Evolutionary conservation across 2,329 filamentous ascomycete genomes (phyloP), one percentile per base, ranked within the genome.

Genomic region (Colletotrichum lini): DNA sequence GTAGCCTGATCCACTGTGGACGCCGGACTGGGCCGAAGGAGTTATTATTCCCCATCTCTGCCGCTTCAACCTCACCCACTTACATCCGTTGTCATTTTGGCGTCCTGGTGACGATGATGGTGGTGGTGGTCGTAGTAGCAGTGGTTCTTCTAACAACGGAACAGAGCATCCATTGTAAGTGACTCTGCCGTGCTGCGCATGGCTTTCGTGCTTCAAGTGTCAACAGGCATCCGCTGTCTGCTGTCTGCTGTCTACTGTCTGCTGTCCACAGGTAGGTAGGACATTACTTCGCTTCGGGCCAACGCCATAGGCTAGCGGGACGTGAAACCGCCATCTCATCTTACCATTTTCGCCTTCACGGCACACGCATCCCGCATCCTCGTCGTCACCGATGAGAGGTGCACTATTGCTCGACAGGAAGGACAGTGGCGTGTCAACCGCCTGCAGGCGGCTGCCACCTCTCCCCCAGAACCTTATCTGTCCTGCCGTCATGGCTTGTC

Each of bases 321-420:
- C 26, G 60, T 68, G 68, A 71, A 71, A 71, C 68, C 52, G 35
- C 68, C 57, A 68, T 71, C 50, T 52, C 68, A 53, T 57, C 64
- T 21, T 23, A 58, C 47, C 62, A 54, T 49, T 54, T 35, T 61
- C 40, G 23, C 53, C 62, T 59, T 44, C 45, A 47, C 38, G 53
- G 61, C 47, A 18, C 42, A 30, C 45, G 47, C 47, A 54, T 70
- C 63, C 15, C 30, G 15, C 15, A 13, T 18, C 30, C 45, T 61
- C 6, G 13, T 61, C 47, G 53, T 57, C 53, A 57, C 53, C 53
- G 30, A n/a, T 61, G n/a, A n/a, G 21, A 63, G 21, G 50, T 54
- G 26, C 52, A 59, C 42, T 35, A 9, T 35, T 9, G 5, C 30
- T 35, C 30, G 45, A 60, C 10, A 10, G 49, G 26, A 9, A 8